Evolutionary conservation across 805 yeast species (phyloP).

Genomic region (Ogataea paraovalis): DNA sequence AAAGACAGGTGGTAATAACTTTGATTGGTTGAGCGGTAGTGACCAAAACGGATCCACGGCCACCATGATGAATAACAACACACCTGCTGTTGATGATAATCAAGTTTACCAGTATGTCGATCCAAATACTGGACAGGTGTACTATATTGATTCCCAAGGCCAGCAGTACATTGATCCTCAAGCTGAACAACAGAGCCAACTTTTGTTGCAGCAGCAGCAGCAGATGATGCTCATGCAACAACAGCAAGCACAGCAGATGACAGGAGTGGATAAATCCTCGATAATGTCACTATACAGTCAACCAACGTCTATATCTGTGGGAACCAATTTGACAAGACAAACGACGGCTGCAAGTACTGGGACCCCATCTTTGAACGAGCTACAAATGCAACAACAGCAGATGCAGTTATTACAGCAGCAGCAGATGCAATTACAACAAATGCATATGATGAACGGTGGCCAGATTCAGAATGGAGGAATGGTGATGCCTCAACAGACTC

Average conservation of each 20-base stretch:
- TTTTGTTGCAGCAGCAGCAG: slow-evolving; percentile 22
- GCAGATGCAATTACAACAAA: slow-evolving; percentile 13
- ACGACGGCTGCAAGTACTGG: slow-evolving; percentile 2
- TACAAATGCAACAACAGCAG: slow-evolving; percentile 7
- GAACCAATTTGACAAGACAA: slow-evolving; percentile 6
- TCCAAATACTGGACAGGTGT: slow-evolving; percentile 63
- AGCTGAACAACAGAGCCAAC: slow-evolving; percentile 24
- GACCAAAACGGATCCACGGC: slow-evolving; percentile 18
- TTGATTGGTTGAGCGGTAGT: slow-evolving; percentile 35
- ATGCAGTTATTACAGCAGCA: slow-evolving; percentile 13
- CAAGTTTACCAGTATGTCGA: slow-evolving; percentile 68
- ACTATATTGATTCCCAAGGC: slow-evolving; percentile 64
- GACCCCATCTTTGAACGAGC: slow-evolving; percentile 5
- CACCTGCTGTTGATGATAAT: slow-evolving; percentile 24
- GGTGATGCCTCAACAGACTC: slow-evolving; percentile 6
- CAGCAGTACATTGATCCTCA: slow-evolving; percentile 55
- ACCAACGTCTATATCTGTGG: slow-evolving; percentile 7
- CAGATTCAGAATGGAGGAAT: slow-evolving; percentile 6
- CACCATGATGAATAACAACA: not conserved
- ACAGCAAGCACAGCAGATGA: slow-evolving; percentile 16
- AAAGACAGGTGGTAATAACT: slow-evolving; percentile 32
- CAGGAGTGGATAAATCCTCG: not conserved
- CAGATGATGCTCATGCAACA: slow-evolving; percentile 16
- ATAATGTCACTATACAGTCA: slow-evolving; percentile 7
- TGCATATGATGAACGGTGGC: slow-evolving; percentile 1